phyloP scores from a whole-genome alignment of 164 flowering plant species.

The Liquidambar formosana region DNA sequence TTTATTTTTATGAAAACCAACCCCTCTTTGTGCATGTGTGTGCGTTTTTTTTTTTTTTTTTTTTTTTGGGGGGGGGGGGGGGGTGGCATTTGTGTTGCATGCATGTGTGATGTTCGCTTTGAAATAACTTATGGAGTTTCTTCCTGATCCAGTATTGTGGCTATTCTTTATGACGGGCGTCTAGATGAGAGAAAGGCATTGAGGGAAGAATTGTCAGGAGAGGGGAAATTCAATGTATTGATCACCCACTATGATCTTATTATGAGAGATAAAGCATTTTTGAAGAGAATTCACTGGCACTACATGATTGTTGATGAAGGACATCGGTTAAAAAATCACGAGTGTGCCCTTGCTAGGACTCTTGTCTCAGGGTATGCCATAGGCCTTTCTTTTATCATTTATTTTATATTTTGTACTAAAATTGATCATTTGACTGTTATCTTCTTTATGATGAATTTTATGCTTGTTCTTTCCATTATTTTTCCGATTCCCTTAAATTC shows the following conservation, averaged over 20 bases:
- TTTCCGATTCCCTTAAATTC: too few species aligned
- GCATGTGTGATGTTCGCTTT: neutral
- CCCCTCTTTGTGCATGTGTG: neutral
- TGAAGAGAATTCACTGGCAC: slow-evolving; percentile 85
- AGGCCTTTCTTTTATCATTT: too few species aligned
- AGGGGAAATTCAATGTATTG: slow-evolving; percentile 82
- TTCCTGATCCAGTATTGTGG: slow-evolving; percentile 60
- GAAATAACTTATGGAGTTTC: slow-evolving; percentile 2
- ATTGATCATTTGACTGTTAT: too few species aligned
- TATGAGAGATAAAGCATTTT: slow-evolving; percentile 88
- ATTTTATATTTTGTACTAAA: too few species aligned
- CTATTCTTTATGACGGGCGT: slow-evolving; percentile 92
- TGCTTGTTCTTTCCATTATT: too few species aligned
- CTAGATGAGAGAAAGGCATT: slow-evolving; percentile 78
- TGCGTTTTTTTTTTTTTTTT: too few species aligned
- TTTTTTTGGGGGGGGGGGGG: neutral
- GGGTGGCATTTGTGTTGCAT: neutral
- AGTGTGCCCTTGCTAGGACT: slow-evolving; percentile 79
- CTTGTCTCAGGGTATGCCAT: slow-evolving; percentile 60
- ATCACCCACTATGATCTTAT: slow-evolving; percentile 98
- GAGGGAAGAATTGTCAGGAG: slow-evolving; percentile 74
- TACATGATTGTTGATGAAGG: slow-evolving; percentile 99
- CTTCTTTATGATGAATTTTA: too few species aligned
- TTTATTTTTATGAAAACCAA: neutral
- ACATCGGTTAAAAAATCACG: slow-evolving; percentile 90